Evolutionary conservation across 2,329 filamentous ascomycete genomes (phyloP).

Genomic region (Drechslerella coelobrocha): DNA sequence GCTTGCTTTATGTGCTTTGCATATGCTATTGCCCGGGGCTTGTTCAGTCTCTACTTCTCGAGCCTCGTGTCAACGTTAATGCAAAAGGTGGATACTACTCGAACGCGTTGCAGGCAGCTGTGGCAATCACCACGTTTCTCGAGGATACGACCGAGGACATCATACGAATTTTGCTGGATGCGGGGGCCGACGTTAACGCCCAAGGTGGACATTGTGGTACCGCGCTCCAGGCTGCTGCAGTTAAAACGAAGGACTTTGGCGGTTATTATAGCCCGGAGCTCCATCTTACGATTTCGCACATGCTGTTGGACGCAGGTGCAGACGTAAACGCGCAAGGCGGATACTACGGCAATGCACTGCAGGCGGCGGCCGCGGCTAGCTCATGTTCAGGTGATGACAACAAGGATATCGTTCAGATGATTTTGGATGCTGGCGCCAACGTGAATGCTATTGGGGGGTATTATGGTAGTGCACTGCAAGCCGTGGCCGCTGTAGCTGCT

Average conservation of each 20-base stretch:
- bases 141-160: background rate
- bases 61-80: background rate
- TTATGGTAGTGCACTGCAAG: background rate
- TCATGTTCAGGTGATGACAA: too few relatives aligned
- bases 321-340: conserved; percentile 2
- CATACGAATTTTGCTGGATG: conserved; percentile 2
- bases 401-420: too few relatives aligned
- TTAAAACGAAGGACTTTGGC: too few relatives aligned
- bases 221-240: background rate
- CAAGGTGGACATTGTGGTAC: background rate
- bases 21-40: background rate
- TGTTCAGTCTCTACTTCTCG: conserved; percentile 10
- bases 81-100: background rate
- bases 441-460: too few relatives aligned
- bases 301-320: conserved; percentile 3
- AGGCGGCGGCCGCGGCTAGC: too few relatives aligned
- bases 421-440: background rate
- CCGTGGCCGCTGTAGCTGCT: too few relatives aligned
- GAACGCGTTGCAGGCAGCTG: background rate
- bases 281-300: background rate
- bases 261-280: too few relatives aligned
- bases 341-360: background rate
- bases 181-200: conserved; percentile 1
- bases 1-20: background rate
- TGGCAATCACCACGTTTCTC: background rate